Base-by-base conservation (phyloP, 2,329 filamentous ascomycete genomes). In the Trichoderma pleuroti region DNA sequence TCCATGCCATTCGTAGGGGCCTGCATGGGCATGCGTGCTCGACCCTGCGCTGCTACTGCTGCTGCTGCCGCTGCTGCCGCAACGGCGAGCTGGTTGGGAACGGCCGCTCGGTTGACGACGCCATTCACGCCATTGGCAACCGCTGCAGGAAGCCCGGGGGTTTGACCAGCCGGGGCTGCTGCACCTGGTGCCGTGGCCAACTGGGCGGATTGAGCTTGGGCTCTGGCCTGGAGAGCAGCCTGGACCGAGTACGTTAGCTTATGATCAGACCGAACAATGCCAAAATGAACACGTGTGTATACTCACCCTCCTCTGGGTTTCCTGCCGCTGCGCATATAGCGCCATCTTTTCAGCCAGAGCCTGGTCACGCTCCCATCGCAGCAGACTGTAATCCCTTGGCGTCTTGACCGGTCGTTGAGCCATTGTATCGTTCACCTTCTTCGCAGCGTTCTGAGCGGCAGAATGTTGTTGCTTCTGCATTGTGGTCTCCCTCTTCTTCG, bases 391-490 rank as follows among this genome's bases (percentile, higher is more conserved):
- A 74, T 98, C 93, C 76, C 93, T 88, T 0, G 96, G 96, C 0
- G 94, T 97, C 77, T 94, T 93, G 77, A 80, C 87, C 77, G 79
- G 87, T 75, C 82, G 80, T 65, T 82, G 84, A 61, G 85, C 82
- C 21, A 83, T 80, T 24, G 81, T 78, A 76, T 97, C 93, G 72
- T 92, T 92, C 16, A 89, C 87, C 80, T 98, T 98, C 68, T 96
- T 90, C 36, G 92, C 92, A 62, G 93, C 93, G 70, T 93, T 88
- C 73, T 88, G 88, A 12, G 91, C 88, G 72, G 89, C 87, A 77
- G 97, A 93, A 78, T 98, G 93, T 77, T 95, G 92, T 78, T 96
- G 93, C 83, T 98, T 98, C 78, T 96, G 93, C 32, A 90, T 84
- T 30, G 89, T 87, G 12, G 92, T 92, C 81, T 99, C 96, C 30